A percentile compares a stretch with the other conserved stretches of the same genome.
Conservation (phyloP, 2,329 filamentous ascomycete genomes). For the Amylocarpus encephaloides region DNA sequence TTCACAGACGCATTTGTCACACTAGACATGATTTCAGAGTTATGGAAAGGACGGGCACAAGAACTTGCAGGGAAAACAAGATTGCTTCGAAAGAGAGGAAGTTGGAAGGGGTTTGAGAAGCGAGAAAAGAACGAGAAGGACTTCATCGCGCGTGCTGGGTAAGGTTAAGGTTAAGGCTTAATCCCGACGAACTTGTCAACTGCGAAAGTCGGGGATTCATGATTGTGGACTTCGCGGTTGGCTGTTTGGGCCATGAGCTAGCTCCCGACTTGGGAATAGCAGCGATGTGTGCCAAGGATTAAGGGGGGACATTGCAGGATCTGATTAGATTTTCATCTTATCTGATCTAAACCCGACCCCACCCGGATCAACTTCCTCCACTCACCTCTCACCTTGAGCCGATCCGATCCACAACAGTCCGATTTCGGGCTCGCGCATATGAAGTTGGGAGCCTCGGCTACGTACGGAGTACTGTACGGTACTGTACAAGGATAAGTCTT, state of each 20-base stretch:
- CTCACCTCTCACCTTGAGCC: neutral
- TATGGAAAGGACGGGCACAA: neutral
- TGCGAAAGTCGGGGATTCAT: neutral
- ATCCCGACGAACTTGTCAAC: neutral
- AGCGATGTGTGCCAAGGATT: neutral
- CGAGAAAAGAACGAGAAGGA: neutral
- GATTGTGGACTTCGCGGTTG: neutral
- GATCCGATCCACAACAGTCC: neutral
- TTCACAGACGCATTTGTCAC: constrained; percentile 24
- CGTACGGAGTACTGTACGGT: too few species aligned
- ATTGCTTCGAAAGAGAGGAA: constrained; percentile 1
- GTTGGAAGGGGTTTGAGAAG: neutral
- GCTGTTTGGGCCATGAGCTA: neutral
- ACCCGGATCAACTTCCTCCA: neutral
- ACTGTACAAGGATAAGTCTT: too few species aligned
- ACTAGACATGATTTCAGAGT: neutral
- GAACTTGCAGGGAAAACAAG: neutral
- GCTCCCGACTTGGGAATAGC: neutral
- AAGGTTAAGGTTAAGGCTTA: too few species aligned
- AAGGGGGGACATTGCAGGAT: neutral
- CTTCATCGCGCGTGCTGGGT: neutral
- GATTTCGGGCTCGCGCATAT: neutral
- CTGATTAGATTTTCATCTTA: constrained; percentile 7
- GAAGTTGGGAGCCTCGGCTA: too few species aligned
- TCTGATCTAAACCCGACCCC: neutral